These are phyloP conservation scores for Corynespora cassiicola DNA, from an alignment of 2,329 filamentous ascomycete species.

Conservation along the genomic window DNA sequence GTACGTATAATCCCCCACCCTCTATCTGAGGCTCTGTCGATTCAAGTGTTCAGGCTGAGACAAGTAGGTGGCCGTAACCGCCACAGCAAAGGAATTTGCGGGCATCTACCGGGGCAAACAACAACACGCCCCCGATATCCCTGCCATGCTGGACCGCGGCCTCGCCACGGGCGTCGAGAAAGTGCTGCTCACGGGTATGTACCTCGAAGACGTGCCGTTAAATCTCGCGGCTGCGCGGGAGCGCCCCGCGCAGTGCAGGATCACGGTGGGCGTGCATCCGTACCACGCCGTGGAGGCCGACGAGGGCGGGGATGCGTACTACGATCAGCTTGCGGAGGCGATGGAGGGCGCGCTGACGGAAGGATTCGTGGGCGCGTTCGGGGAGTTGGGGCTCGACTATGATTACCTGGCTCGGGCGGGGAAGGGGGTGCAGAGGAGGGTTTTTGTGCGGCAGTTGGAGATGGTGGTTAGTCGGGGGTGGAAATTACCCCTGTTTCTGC, in stretches of 20 bases:
- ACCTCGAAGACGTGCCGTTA: conserved; percentile 49
- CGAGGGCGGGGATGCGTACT: conserved; percentile 28
- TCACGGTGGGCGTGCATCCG: conserved; percentile 59
- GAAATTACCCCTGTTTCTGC: conserved; percentile 50
- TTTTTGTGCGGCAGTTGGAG: conserved; percentile 52
- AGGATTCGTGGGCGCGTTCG: conserved; percentile 52
- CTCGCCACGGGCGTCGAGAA: conserved; percentile 50
- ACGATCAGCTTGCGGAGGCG: conserved; percentile 26
- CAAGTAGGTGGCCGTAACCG: conserved; percentile 44
- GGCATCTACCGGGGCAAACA: conserved; percentile 59
- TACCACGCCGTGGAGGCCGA: conserved; percentile 58
- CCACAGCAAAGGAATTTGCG: conserved; percentile 52
- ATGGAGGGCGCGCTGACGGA: conserved; percentile 27
- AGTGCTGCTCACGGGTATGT: conserved; percentile 46
- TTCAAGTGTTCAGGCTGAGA: no score
- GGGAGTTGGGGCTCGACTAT: conserved; percentile 60
- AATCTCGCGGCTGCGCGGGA: conserved; percentile 27
- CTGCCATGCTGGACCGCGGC: conserved; percentile 50
- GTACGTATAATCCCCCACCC: no score
- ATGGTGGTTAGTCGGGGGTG: conserved; percentile 40
- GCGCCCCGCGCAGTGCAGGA: conserved; percentile 42
- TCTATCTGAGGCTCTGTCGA: no score
- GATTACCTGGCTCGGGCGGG: conserved; percentile 53
- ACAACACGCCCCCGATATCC: conserved; percentile 55
- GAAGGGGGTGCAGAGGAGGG: conserved; percentile 50